Evolutionary conservation across 2,329 filamentous ascomycete genomes (phyloP).

Genomic region (Cladophialophora immunda): DNA sequence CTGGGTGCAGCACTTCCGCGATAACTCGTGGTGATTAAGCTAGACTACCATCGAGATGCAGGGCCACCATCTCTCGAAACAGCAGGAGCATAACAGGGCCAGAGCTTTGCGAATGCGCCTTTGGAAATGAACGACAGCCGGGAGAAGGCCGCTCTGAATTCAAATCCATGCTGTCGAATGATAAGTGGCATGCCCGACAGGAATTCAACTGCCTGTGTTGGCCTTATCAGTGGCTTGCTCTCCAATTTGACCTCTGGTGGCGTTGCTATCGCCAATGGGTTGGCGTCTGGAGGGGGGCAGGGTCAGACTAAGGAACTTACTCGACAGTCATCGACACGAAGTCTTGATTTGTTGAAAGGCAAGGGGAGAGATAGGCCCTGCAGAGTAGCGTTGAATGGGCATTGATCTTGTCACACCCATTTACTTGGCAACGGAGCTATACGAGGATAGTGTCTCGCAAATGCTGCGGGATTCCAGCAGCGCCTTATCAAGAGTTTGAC

Average conservation of each 20-base stretch:
- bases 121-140: not conserved
- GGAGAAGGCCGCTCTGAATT: constrained; percentile 5
- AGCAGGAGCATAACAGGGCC: constrained; percentile 9
- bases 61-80: constrained; percentile 11
- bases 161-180: constrained; percentile 1
- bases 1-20: not conserved
- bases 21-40: not conserved
- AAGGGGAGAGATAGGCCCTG: constrained; percentile 17
- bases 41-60: not conserved
- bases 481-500: constrained; percentile 3
- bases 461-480: not conserved
- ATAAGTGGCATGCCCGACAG: not conserved
- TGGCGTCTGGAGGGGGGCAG: not conserved
- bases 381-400: constrained; percentile 2
- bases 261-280: not conserved
- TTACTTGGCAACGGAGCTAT: not conserved
- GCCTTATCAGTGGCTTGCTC: constrained; percentile 14
- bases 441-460: constrained; percentile 8
- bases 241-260: constrained; percentile 5
- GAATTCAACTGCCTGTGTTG: not conserved
- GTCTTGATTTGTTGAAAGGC: constrained; percentile 3
- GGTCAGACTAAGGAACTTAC: not conserved
- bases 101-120: not conserved
- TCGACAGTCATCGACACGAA: not conserved
- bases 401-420: constrained; percentile 4